A percentile compares a stretch with the other conserved stretches of the same genome.
Conservation (phyloP, 1,284 basidiomycete species). For the Apiotrichum porosum region DNA sequence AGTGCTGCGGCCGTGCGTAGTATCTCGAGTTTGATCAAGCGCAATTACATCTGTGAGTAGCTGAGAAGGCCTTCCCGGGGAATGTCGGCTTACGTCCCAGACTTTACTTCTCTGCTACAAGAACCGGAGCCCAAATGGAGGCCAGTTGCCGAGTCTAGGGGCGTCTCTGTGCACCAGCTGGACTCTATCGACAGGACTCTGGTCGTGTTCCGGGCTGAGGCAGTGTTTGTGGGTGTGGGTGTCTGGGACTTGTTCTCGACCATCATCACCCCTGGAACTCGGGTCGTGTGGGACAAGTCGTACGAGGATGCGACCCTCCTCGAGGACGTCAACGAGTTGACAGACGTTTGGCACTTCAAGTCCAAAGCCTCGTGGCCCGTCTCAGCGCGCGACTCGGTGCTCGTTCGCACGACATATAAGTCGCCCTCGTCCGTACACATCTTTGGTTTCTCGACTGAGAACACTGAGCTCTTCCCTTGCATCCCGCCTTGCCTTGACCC, state of each 20-base stretch:
- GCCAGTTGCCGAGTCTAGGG: slow-evolving; percentile 71
- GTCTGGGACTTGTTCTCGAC: slow-evolving; percentile 95
- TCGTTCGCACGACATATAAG: slow-evolving; percentile 94
- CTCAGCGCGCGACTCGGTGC: slow-evolving; percentile 80
- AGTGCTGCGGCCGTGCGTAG: slow-evolving; percentile 66
- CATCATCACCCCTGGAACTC: slow-evolving; percentile 75
- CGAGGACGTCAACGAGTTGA: slow-evolving; percentile 87
- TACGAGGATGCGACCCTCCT: slow-evolving; percentile 79
- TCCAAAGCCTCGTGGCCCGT: slow-evolving; percentile 86
- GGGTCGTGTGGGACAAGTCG: slow-evolving; percentile 82
- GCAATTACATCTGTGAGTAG: slow-evolving; percentile 77
- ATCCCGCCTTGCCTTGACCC: slow-evolving; percentile 64
- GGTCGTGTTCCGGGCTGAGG: slow-evolving; percentile 93
- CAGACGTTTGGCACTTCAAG: slow-evolving; percentile 85
- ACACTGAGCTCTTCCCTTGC: slow-evolving; percentile 75
- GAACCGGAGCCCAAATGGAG: slow-evolving; percentile 98
- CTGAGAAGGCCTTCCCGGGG: too few relatives aligned
- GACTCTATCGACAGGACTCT: slow-evolving; percentile 97
- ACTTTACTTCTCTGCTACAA: slow-evolving; percentile 93
- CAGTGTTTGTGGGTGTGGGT: slow-evolving; percentile 92
- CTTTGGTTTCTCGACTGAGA: slow-evolving; percentile 91
- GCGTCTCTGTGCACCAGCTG: slow-evolving; percentile 89
- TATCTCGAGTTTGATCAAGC: slow-evolving; percentile 73
- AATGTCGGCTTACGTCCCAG: slow-evolving; percentile 20
- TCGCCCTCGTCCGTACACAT: slow-evolving; percentile 92